Evolutionary conservation across 31 red algal genomes (phyloP), one percentile per base, ranked within the genome.

Genomic region (Asparagopsis taxiformis): DNA sequence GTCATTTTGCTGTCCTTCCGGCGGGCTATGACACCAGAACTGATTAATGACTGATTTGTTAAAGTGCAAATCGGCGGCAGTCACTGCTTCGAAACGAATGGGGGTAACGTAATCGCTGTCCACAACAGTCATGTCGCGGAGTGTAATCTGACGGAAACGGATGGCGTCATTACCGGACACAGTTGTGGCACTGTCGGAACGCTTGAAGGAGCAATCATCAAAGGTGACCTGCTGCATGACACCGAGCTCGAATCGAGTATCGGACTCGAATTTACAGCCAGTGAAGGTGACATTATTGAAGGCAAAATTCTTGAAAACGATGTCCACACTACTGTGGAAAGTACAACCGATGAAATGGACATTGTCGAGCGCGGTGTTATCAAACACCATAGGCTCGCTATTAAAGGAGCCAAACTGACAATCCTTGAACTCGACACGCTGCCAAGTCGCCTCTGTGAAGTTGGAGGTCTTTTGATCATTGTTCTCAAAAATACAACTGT

Each of bases 241-340:
- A 51, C 82, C 82, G 23, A 86, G 82, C 1, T 43, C 33, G 56
- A 86, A 86, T 31, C 49, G 67, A 36, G 70, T 75, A 52, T 86
- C 71, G 33, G 58, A 28, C 36, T 67, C 38, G 41, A 86, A 86
- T 0, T 57, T 7, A 39, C 70, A 74, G 34, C 76, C 57, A 5
- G 50, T 28, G 52, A 86, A 86, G 11, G 82, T 48, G 1, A 86
- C 82, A 59, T 86, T 86, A 53, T 68, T 86, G 55, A 86, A 46
- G 29, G 25, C 0, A 62, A 86, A 86, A 34, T 86, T 8, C 17
- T 43, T 50, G 51, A 86, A 86, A 20, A 44, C 13, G 2, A 86
- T 58, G 56, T 86, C 61, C 56, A 43, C 58, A 8, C 6, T 38
- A 10, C 48, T 60, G 34, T 84, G 54, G 36, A 86, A 86, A 9